phyloP scores from a whole-genome alignment of 495 filamentous ascomycete species.

The Aspergillus baeticus region DNA sequence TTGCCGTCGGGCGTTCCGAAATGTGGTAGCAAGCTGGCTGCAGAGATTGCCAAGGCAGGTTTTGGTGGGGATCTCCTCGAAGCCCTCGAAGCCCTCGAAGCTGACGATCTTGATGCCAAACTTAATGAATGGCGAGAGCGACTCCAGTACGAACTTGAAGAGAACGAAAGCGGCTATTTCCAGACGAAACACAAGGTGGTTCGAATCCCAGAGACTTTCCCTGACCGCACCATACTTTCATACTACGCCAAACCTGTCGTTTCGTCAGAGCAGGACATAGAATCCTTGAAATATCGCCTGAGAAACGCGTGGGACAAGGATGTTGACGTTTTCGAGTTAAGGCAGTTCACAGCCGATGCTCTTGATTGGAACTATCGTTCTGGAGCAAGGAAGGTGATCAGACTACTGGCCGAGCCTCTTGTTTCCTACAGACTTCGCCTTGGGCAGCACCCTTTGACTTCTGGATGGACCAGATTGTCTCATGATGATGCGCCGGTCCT shows the following conservation, averaged over 20 bases:
- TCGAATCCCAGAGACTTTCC: conserved; percentile 77
- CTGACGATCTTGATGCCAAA: conserved; percentile 38
- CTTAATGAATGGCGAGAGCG: conserved; percentile 72
- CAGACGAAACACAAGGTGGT: conserved; percentile 69
- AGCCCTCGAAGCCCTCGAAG: conserved; percentile 46
- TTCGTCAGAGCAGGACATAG: conserved; percentile 60
- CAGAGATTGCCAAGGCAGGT: conserved; percentile 84
- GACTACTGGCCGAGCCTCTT: conserved; percentile 75
- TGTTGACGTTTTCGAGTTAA: conserved; percentile 65
- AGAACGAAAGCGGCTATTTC: conserved; percentile 85
- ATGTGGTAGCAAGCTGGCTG: conserved; percentile 83
- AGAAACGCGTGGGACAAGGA: conserved; percentile 59
- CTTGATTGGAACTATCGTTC: conserved; percentile 81
- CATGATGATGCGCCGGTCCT: conserved; percentile 38
- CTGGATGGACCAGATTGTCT: conserved; percentile 27
- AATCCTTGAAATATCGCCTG: conserved; percentile 46
- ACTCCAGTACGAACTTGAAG: conserved; percentile 70
- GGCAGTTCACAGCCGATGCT: conserved; percentile 69
- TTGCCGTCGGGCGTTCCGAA: conserved; percentile 82
- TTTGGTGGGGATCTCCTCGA: conserved; percentile 78
- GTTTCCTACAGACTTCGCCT: conserved; percentile 63
- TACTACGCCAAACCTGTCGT: conserved; percentile 87
- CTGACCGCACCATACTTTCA: conserved; percentile 70
- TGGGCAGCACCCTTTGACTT: conserved; percentile 24
- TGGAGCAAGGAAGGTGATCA: conserved; percentile 83